These are phyloP conservation scores for Geotrichum siamense DNA, from an alignment of 1,139 yeast species.

Conservation along the genomic window DNA sequence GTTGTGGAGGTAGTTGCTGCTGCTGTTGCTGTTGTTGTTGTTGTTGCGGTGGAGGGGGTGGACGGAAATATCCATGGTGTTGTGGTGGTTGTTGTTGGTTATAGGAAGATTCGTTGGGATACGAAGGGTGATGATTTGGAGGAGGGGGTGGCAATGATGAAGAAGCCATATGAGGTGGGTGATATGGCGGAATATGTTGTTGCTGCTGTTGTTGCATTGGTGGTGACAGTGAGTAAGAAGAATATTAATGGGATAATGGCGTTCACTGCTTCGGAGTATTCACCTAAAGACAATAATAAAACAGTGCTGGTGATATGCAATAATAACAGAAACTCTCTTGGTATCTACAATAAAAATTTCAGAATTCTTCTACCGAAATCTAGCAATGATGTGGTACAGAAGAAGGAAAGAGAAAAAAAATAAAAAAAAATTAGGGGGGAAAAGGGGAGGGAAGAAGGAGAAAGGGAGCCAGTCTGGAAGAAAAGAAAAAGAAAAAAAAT, in stretches of 20 bases:
- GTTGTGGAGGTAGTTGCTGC: slow-evolving; percentile 1
- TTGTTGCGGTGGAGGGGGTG: slow-evolving; percentile 11
- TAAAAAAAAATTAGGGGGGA: slow-evolving; percentile 1
- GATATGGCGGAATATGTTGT: slow-evolving; percentile 6
- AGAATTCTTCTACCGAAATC: neutral
- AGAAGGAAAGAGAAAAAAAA: neutral
- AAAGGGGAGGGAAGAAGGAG: neutral
- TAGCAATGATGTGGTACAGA: neutral
- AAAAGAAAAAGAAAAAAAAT: slow-evolving; percentile 1
- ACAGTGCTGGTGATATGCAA: too few species aligned
- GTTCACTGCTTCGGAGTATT: neutral
- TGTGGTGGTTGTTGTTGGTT: slow-evolving; percentile 1
- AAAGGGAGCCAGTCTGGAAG: neutral
- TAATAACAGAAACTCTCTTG: neutral
- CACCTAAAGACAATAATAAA: neutral
- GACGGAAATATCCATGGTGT: slow-evolving; percentile 6
- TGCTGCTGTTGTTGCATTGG: slow-evolving; percentile 3
- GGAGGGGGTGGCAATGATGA: slow-evolving; percentile 1
- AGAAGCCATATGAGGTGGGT: neutral
- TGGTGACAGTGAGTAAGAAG: slow-evolving; percentile 1
- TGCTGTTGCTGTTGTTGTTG: slow-evolving; percentile 6
- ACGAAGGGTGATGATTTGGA: neutral
- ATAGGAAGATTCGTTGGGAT: slow-evolving; percentile 2
- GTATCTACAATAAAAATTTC: neutral
- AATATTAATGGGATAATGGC: slow-evolving; percentile 1